Evolutionary conservation across 495 filamentous ascomycete species (phyloP), one percentile per base, ranked within the genome.

Genomic region (Neurospora sp.): DNA sequence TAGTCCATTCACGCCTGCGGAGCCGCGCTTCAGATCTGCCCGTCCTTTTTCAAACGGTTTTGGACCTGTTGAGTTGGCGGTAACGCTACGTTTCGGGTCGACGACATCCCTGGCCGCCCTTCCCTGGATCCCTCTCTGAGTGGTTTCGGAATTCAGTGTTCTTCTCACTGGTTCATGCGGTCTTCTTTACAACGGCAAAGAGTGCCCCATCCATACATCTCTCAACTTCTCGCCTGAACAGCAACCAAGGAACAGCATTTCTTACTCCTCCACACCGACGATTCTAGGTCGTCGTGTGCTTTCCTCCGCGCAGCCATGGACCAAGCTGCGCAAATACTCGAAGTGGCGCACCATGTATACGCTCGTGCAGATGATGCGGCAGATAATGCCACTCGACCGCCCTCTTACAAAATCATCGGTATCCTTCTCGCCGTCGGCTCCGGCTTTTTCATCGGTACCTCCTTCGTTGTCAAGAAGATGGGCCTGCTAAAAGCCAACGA

Each of bases 391-490:
- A 66, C 54, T 66, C 79, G 85, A 49, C 85, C 85, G 7, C 80
- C 85, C 3, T 76, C 78, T 60, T 99, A 92, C 87, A 99, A 98
- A 80, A 90, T 91, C 41, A 87, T 99, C 76, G 96, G 96, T 46
- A 92, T 99, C 74, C 87, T 89, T 14, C 86, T 99, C 39, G 96
- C 96, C 6, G 88, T 98, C 75, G 88, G 90, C 42, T 98, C 96
- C 2, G 96, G 96, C 18, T 81, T 94, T 39, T 98, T 99, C 81
- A 99, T 99, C 79, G 96, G 96, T 14, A 87, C 92, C 12, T 98
- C 96, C 1, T 99, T 99, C 78, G 95, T 99, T 54, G 80, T 99
- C 74, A 98, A 98, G 83, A 99, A 99, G 85, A 86, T 91, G 71
- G 96, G 96, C 1, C 81, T 99, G 74, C 86, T 99, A 62, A 94